Evolutionary conservation across 2,329 filamentous ascomycete species (phyloP).

Genomic region (Ustulina deusta): DNA sequence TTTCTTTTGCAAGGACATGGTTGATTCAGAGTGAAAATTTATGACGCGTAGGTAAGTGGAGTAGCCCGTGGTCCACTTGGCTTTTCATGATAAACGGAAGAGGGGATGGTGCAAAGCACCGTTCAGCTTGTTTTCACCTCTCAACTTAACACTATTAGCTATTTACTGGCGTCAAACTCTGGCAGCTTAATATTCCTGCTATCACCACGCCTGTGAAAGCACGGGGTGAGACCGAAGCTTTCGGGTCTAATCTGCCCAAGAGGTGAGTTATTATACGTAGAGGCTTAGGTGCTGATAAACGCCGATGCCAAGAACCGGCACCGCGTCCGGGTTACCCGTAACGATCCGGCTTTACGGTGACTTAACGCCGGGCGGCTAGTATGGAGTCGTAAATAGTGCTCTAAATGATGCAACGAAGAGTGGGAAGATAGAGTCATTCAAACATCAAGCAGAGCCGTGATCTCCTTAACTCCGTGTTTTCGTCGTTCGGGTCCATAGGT

Average conservation of each 20-base stretch:
- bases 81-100: no score
- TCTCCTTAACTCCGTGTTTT: neutral
- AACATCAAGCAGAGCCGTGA: neutral
- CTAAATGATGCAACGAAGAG: neutral
- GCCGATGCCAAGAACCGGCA: neutral
- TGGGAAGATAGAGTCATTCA: neutral
- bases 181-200: neutral
- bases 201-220: neutral
- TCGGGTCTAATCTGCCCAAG: no score
- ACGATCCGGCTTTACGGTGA: conserved; percentile 9
- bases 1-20: no score
- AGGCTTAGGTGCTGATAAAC: no score
- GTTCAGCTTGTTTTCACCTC: neutral
- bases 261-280: no score
- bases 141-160: neutral
- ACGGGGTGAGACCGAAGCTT: neutral
- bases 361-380: conserved; percentile 16
- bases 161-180: neutral
- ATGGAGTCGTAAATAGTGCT: neutral
- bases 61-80: no score
- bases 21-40: no score
- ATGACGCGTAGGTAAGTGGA: no score
- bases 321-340: neutral
- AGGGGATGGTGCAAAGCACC: no score
- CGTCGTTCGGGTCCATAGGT: neutral